Base-by-base conservation (phyloP, 345 rosid genomes). In the Cardamine occulta region DNA sequence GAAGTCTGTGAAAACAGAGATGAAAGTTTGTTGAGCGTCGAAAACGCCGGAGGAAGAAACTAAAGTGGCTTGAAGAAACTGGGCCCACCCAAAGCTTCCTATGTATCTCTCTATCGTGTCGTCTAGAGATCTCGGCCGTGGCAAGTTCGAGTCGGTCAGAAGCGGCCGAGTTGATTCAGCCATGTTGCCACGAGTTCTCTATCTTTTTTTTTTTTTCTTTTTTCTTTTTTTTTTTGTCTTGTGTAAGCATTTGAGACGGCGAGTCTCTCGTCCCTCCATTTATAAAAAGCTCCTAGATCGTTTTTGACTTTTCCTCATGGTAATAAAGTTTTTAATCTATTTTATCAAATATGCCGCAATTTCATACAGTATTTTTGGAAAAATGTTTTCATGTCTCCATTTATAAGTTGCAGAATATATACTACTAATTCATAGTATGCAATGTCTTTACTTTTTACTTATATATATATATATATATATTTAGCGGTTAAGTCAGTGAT, bases 1-100 rank as follows among this genome's bases (percentile, higher is more conserved):
- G 0, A 81, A 75, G 57, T 89, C 94, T 2, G 94, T 82, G 78
- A 84, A 87, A 23, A 87, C 84, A 34, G 81, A 83, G 26, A 89
- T 78, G 75, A 89, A 87, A 1, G 91, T 82, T 55, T 89, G 95
- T 45, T 89, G 91, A 5, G 87, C 91, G 51, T 87, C 91, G 68
- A 89, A 89, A 24, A 82, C 42, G 54, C 84, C 76, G 4, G 91
- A 74, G 58, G 82, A 58, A 0, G 95, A 87, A 10, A 89, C 91
- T 26, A 89, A 76, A 5, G 79, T 10, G 18, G 85, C 81, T 74
- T 89, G 94, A 5, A 82, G 10, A 49, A 82, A 68, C 79, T 84
- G 89, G n/a, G 81, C 80, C 76, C 76, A 77, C 3, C 80, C 76
- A 17, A 77, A 77, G 21, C 17, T 54, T 45, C 80, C 80, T 4